Percentiles rank a stretch among this genome's conserved stretches.
These are phyloP conservation scores for Penicillium sp. DNA, from an alignment of 2,329 filamentous ascomycete genomes.

Conservation along the genomic window DNA sequence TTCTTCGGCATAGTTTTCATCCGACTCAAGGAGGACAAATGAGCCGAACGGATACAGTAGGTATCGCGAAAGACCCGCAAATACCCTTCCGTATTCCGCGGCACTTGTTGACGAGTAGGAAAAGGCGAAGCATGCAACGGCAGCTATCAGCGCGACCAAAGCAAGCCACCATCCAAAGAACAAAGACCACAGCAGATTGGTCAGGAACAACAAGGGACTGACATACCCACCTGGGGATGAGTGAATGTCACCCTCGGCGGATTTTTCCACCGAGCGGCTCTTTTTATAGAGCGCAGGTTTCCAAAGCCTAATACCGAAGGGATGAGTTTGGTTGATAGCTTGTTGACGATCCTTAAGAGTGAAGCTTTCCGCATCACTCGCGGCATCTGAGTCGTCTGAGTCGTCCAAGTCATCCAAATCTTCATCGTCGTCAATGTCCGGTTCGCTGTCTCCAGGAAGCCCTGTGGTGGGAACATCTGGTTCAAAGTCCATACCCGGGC, in stretches of 20 bases:
- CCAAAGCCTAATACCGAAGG: slow-evolving; percentile 98
- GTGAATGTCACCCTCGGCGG: slow-evolving; percentile 94
- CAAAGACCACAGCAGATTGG: slow-evolving; percentile 88
- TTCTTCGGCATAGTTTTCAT: slow-evolving; percentile 91
- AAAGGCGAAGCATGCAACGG: slow-evolving; percentile 76
- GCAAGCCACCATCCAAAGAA: slow-evolving; percentile 97
- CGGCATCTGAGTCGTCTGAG: slow-evolving; percentile 61
- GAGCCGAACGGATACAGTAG: slow-evolving; percentile 96
- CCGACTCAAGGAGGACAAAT: slow-evolving; percentile 88
- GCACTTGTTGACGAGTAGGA: slow-evolving; percentile 79
- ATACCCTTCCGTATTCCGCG: slow-evolving; percentile 78
- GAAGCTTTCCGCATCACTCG: slow-evolving; percentile 96
- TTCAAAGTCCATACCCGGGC: slow-evolving; percentile 27
- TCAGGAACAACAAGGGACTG: slow-evolving; percentile 78
- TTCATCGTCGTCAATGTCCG: slow-evolving; percentile 50
- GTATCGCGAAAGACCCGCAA: slow-evolving; percentile 83
- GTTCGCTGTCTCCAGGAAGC: slow-evolving; percentile 29
- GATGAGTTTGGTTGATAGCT: slow-evolving; percentile 98
- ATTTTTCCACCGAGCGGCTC: slow-evolving; percentile 91
- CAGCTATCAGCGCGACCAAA: slow-evolving; percentile 71
- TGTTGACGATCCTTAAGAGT: slow-evolving; percentile 95
- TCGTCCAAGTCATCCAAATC: slow-evolving; percentile 40
- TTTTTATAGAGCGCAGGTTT: slow-evolving; percentile 99
- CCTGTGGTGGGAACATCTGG: slow-evolving; percentile 23
- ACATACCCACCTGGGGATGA: slow-evolving; percentile 88